Evolutionary conservation across 1,139 yeast species (phyloP), one percentile per base, ranked within the genome.

Genomic region (Protomyces lactucae-debilis): DNA sequence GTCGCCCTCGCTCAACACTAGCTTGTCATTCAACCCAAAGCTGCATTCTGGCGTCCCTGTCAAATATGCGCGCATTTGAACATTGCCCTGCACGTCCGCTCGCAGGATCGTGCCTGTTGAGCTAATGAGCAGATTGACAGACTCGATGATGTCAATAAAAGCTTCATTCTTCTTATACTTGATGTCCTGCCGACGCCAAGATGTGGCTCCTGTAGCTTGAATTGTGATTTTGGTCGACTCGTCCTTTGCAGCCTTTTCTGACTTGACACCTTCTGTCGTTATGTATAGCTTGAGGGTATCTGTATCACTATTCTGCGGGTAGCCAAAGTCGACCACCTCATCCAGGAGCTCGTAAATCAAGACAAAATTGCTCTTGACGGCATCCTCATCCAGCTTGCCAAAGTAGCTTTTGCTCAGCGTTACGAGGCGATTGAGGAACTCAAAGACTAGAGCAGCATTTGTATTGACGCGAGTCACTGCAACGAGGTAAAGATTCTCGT

Each of bases 391-490:
- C 57, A 83, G 72, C 53, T 73, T 73, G 66, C 76, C 77, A 66
- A 77, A 75, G 67, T 76, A 76, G 40, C 76, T 69, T 48, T 70
- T 70, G 40, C 77, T 77, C 23, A 78, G 69, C n/a, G 66, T 74
- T 63, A 84, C 82, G 43, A 91, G 77, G 67, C 83, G 82, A 75
- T 85, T 85, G 37, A 92, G 76, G 72, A 88, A 89, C 76, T 93
- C 97, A 73, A 91, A 82, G 1, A 92, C 83, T 14, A 84, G 76
- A 0, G 92, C 84, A 60, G 95, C 91, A 73, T 93, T 97, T 53
- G 87, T 90, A 73, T 93, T 93, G 57, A 92, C 86, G 67, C 98
- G 81, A 0, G 96, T 83, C 21, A 92, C 93, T 0, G 92, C 96
- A 18, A 92, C 95, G 14, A 90, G 73, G 87, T 95, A 93, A 23